Conservation (phyloP, 305 asterid species). For the Fraxinus ornus region DNA sequence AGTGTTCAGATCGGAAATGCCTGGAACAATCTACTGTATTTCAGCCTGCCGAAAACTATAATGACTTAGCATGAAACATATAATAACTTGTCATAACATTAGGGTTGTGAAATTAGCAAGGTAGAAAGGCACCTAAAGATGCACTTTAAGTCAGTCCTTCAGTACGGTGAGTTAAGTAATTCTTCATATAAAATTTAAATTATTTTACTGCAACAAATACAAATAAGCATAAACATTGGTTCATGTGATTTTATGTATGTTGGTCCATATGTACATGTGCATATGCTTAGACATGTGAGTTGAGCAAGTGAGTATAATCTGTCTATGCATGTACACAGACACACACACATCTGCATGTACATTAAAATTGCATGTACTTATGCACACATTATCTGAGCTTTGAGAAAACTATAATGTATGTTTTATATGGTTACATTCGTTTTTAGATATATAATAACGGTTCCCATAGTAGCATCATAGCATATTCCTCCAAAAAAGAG, state of each 20-base stretch:
- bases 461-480: not conserved
- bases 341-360: not conserved
- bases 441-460: not conserved
- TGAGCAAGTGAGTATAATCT: not conserved
- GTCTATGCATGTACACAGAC: not conserved
- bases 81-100: not conserved
- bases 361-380: not conserved
- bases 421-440: not conserved
- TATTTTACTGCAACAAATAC: not conserved
- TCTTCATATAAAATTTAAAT: not conserved
- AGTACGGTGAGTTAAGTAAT: constrained; percentile 1
- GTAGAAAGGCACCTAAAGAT: not conserved
- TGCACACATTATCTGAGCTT: not conserved
- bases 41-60: constrained; percentile 6
- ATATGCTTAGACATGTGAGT: not conserved
- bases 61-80: not conserved
- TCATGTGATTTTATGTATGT: not conserved
- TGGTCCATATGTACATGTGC: not conserved
- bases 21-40: not conserved
- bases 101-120: not conserved
- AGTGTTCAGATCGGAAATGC: constrained; percentile 7
- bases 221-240: not conserved
- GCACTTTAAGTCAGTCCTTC: constrained; percentile 5
- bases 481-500: not conserved
- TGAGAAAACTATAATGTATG: not conserved